Conservation (phyloP, 768 basidiomycete species). For the Kwoniella sp. region DNA sequence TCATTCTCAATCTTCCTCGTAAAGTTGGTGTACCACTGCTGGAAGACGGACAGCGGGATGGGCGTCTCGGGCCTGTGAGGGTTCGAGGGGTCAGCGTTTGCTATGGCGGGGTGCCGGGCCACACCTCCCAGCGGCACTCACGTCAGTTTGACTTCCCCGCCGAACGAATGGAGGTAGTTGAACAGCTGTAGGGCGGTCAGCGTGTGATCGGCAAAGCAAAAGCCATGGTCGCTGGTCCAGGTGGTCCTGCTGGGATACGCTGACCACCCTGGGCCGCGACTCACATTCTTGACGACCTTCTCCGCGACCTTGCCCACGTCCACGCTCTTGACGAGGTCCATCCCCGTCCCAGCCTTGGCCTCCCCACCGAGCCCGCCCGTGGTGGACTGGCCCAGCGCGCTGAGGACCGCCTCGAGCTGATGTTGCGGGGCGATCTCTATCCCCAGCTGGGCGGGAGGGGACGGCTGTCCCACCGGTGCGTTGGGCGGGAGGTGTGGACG, state of each 20-base stretch:
- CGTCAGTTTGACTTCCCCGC: conserved; percentile 46
- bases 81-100: background rate
- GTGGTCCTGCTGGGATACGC: too few relatives aligned
- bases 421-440: conserved; percentile 44
- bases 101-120: too few relatives aligned
- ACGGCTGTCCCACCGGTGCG: background rate
- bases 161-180: conserved; percentile 50
- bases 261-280: too few relatives aligned
- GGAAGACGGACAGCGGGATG: conserved; percentile 48
- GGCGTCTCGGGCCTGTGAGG: conserved; percentile 46
- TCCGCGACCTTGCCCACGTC: conserved; percentile 46
- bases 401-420: conserved; percentile 27
- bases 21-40: conserved; percentile 48
- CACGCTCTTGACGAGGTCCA: conserved; percentile 22
- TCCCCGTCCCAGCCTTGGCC: conserved; percentile 26
- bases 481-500: conserved; percentile 31
- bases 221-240: too few relatives aligned
- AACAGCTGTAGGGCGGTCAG: conserved; percentile 41
- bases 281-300: conserved; percentile 49
- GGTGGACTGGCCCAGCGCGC: background rate
- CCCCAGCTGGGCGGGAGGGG: conserved; percentile 39
- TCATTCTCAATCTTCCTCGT: conserved; percentile 45
- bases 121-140: conserved; percentile 31
- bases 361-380: background rate
- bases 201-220: too few relatives aligned